Conservation (phyloP, 2,329 filamentous ascomycete species). For the Xylaria sp. region DNA sequence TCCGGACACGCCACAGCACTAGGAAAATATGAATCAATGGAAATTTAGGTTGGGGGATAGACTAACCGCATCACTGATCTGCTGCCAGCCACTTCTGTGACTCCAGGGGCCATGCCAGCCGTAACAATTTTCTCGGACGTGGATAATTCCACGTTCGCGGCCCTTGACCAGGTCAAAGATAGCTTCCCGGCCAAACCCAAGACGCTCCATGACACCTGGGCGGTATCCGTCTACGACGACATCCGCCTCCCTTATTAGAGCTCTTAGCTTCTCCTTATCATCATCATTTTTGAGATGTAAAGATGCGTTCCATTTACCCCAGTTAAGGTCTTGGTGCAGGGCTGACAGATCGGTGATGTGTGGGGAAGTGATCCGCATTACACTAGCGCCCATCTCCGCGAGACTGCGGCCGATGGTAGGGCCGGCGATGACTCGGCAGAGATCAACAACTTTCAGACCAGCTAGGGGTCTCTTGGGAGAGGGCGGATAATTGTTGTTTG, state of each 20-base stretch:
- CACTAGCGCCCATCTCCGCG: constrained; percentile 53
- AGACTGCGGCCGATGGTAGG: constrained; percentile 54
- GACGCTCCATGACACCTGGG: constrained; percentile 47
- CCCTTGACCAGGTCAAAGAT: constrained; percentile 40
- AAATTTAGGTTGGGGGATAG: neutral
- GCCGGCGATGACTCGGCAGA: constrained; percentile 60
- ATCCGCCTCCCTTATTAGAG: constrained; percentile 49
- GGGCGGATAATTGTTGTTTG: constrained; percentile 44
- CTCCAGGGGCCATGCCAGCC: constrained; percentile 49
- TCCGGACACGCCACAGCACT: constrained; percentile 30
- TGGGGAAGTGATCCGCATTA: constrained; percentile 56
- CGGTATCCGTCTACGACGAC: constrained; percentile 52
- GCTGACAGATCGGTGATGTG: constrained; percentile 54
- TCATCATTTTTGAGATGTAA: constrained; percentile 31
- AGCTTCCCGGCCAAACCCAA: constrained; percentile 47
- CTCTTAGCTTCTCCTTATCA: constrained; percentile 27
- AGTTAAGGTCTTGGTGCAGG: constrained; percentile 59
- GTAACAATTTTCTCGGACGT: constrained; percentile 51
- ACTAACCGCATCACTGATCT: constrained; percentile 39
- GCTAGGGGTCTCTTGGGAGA: constrained; percentile 55
- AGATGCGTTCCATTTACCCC: constrained; percentile 59
- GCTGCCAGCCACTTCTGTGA: constrained; percentile 50
- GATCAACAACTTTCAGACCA: constrained; percentile 60
- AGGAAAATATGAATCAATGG: neutral
- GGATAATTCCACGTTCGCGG: constrained; percentile 46